A percentile compares a stretch with the other conserved stretches of the same genome.
Evolutionary conservation across 2,329 filamentous ascomycete genomes (phyloP).

Genomic region (Xylaria sp.): DNA sequence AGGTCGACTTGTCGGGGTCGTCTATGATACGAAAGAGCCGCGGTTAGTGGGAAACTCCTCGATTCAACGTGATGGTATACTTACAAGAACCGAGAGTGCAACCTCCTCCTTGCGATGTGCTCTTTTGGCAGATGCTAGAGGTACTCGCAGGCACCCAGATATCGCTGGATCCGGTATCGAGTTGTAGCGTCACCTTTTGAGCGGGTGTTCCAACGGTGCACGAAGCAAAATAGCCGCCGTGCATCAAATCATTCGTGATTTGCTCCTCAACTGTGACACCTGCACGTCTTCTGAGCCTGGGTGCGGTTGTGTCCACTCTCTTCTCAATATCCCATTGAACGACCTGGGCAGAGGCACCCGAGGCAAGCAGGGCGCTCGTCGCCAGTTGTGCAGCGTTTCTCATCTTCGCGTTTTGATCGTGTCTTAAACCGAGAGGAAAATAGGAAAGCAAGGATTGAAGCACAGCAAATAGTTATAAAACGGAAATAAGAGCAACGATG

Average conservation of each 20-base stretch:
- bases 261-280: constrained; percentile 54
- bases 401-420: constrained; percentile 38
- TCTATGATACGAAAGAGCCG: constrained; percentile 51
- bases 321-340: constrained; percentile 62
- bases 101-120: constrained; percentile 46
- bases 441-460: neutral
- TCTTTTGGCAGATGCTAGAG: constrained; percentile 54
- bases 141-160: constrained; percentile 64
- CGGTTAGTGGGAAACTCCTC: constrained; percentile 37
- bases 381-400: constrained; percentile 41
- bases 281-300: constrained; percentile 52
- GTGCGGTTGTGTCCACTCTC: constrained; percentile 44
- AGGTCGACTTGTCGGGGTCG: constrained; percentile 56
- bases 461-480: neutral
- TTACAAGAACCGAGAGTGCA: constrained; percentile 61
- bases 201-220: constrained; percentile 66
- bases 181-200: constrained; percentile 66
- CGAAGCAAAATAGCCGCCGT: constrained; percentile 66
- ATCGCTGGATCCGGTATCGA: constrained; percentile 74
- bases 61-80: constrained; percentile 35
- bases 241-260: constrained; percentile 56
- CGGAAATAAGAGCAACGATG: constrained; percentile 2
- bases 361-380: constrained; percentile 46
- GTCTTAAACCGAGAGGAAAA: neutral
- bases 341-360: constrained; percentile 49